A percentile compares a stretch with the other conserved stretches of the same genome.
Evolutionary conservation across 306 rosid genomes (phyloP).

Genomic region (Glycine soja): DNA sequence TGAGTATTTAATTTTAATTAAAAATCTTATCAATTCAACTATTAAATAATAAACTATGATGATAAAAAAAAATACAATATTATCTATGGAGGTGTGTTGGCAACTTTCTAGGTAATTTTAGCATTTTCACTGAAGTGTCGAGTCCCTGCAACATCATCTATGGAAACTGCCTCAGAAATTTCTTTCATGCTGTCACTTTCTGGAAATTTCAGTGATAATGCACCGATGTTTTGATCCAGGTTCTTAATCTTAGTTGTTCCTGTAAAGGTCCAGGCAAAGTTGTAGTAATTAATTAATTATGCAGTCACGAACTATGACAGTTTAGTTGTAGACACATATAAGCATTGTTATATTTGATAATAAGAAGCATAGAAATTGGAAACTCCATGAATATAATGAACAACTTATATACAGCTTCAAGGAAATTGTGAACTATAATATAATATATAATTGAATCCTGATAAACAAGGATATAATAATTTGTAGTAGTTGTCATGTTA

Average conservation of each 20-base stretch:
- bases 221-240: constrained; percentile 42
- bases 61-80: too few relatives aligned
- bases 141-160: constrained; percentile 55
- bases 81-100: constrained; percentile 46
- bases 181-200: constrained; percentile 54
- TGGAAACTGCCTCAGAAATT: constrained; percentile 55
- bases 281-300: background rate
- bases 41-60: too few relatives aligned
- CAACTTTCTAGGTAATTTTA: constrained; percentile 49
- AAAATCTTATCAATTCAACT: too few relatives aligned
- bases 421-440: too few relatives aligned
- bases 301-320: background rate
- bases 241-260: constrained; percentile 55
- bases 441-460: background rate
- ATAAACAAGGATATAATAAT: background rate
- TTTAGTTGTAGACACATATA: background rate
- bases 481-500: background rate
- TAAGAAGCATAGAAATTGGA: background rate
- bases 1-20: too few relatives aligned
- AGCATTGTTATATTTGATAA: background rate
- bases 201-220: constrained; percentile 45
- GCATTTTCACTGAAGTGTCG: background rate
- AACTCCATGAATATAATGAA: too few relatives aligned
- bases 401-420: too few relatives aligned
- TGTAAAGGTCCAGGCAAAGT: background rate